Conservation (phyloP, 1,139 yeast genomes). For the Kodamaea ohmeri region DNA sequence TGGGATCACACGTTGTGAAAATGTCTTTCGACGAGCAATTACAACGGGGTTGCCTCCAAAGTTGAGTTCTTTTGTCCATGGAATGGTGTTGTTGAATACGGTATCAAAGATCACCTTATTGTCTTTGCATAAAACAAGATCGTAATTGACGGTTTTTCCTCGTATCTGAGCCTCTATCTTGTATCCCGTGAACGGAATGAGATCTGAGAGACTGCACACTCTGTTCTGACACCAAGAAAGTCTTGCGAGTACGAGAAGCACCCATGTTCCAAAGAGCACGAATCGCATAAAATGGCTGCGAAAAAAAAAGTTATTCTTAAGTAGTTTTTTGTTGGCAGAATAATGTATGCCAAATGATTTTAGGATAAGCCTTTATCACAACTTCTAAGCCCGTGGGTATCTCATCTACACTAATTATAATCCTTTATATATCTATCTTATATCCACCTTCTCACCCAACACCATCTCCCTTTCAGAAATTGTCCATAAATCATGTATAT, state of each 20-base stretch:
- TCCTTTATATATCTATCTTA: too few relatives aligned
- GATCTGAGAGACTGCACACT: conserved; percentile 10
- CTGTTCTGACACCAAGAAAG: conserved; percentile 4
- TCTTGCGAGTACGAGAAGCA: neutral
- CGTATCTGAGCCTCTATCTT: conserved; percentile 29
- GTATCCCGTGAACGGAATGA: conserved; percentile 32
- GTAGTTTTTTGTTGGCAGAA: neutral
- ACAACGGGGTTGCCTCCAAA: conserved; percentile 6
- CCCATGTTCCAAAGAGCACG: too few relatives aligned
- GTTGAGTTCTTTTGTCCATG: conserved; percentile 13
- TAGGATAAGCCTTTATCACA: too few relatives aligned
- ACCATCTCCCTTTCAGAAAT: too few relatives aligned
- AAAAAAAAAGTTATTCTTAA: neutral
- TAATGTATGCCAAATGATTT: neutral
- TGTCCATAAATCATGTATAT: too few relatives aligned
- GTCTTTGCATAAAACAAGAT: conserved; percentile 31
- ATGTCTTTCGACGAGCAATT: conserved; percentile 26
- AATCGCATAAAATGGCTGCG: neutral
- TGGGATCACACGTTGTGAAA: conserved; percentile 24
- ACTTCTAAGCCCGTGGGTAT: too few relatives aligned
- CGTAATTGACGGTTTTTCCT: conserved; percentile 20
- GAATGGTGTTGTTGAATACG: conserved; percentile 13
- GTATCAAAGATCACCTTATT: conserved; percentile 28
- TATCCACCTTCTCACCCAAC: too few relatives aligned
- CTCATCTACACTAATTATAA: too few relatives aligned